Percentiles rank a stretch among this genome's conserved stretches.
These are phyloP conservation scores for Saccharomyces hybrid DNA, from an alignment of 1,139 yeast genomes.

Conservation along the genomic window DNA sequence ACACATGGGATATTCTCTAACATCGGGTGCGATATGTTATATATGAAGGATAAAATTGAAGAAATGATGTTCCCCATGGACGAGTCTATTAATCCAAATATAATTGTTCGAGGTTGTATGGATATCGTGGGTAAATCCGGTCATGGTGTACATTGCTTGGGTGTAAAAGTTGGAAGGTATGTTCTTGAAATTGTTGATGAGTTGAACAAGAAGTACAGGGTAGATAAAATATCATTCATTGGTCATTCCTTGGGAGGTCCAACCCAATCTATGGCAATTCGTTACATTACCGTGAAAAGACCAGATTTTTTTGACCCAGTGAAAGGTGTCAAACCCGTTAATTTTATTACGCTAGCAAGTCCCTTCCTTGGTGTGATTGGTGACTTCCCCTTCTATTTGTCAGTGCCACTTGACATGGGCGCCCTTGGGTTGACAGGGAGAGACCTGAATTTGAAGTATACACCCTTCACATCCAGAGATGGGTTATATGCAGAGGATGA, in stretches of 20 bases:
- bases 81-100: slow-evolving; percentile 31
- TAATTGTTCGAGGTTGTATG: slow-evolving; percentile 51
- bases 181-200: slow-evolving; percentile 42
- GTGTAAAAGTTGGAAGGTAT: slow-evolving; percentile 51
- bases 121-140: slow-evolving; percentile 58
- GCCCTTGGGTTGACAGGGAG: slow-evolving; percentile 57
- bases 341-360: slow-evolving; percentile 52
- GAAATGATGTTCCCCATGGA: slow-evolving; percentile 19
- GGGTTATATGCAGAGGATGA: slow-evolving; percentile 11
- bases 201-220: slow-evolving; percentile 32
- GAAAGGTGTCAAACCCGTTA: slow-evolving; percentile 40
- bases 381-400: slow-evolving; percentile 53
- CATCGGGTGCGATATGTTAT: slow-evolving; percentile 55
- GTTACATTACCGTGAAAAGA: slow-evolving; percentile 41
- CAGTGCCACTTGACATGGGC: slow-evolving; percentile 54
- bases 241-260: slow-evolving; percentile 65
- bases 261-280: slow-evolving; percentile 56
- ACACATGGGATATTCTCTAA: slow-evolving; percentile 67
- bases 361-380: slow-evolving; percentile 56
- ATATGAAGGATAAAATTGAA: slow-evolving; percentile 51
- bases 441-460: slow-evolving; percentile 44
- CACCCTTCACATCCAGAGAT: slow-evolving; percentile 24
- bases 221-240: slow-evolving; percentile 48
- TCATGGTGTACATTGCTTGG: slow-evolving; percentile 52
- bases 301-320: slow-evolving; percentile 45